Evolutionary conservation across 192 early-diverging fungal genomes (phyloP), one percentile per base, ranked within the genome.

Genomic region (Geranomyces michiganensis): DNA sequence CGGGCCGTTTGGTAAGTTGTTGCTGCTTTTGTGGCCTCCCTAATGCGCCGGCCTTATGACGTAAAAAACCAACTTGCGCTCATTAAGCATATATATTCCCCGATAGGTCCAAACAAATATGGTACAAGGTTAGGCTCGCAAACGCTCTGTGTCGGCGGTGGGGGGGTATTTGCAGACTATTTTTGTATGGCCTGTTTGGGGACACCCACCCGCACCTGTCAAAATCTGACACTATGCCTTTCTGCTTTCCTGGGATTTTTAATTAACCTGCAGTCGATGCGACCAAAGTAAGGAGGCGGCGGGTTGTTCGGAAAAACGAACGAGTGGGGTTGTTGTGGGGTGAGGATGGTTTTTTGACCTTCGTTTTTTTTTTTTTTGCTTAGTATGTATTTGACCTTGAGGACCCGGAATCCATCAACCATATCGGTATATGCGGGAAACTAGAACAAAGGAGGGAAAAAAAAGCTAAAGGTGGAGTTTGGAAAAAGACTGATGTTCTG

Each of bases 371-470:
- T 44, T 22, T 12, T 67, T 1, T 21, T 26, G 7, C 21, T 17
- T 56, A 94, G 78, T 98, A 92, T 77, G 85, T 94, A 14, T 96
- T 98, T 85, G 92, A 94, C 73, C 81, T 98, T 19, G 80, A 88
- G 1, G 93, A 96, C 56, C 90, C 94, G 1, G 83, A 85, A 66
- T 83, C 78, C 60, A 92, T 96, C 80, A 98, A 98, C 81, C 96
- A 98, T 80, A 89, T 97, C 36, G 75, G 75, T 77, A 41, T 36
- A 47, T 49, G 21, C 21, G 21, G 41, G 12, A n/a, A 41, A 41
- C 10, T 7, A 10, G 36, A 10, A 3, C 36, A 10, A 41, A 41
- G 36, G 36, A 10, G 5, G 5, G 5, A 41, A 41, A 41, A 41
- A 10, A 41, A 41, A 41, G 36, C n/a, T n/a, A n/a, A n/a, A n/a